Evolutionary conservation across 129 eudicot genomes (phyloP), one percentile per base, ranked within the genome.

Genomic region (Sambucus nigra): DNA sequence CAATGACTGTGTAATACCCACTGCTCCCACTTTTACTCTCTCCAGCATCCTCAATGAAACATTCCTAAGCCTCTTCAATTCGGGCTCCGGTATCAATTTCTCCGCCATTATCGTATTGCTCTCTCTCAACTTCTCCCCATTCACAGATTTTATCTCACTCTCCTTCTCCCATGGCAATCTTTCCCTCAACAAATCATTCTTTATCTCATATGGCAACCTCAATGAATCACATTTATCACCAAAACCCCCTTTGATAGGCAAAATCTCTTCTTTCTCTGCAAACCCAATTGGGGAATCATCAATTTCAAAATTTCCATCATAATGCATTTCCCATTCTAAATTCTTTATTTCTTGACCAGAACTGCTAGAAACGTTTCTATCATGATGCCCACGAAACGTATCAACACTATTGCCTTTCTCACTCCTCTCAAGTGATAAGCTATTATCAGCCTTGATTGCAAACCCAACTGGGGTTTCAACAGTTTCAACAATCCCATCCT

Each of bases 21-120:
- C 95, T 47, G 84, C 76, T 11, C 86, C 94, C 12, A 91, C 95
- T 51, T 88, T 80, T 27, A 86, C 66, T 54, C 94, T 72, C 71
- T 91, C 94, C 20, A 77, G 74, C 95, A 86, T 91, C 57, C 95
- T 77, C 80, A 82, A 65, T 27, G 94, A 76, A 16, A 76, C 66
- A 60, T 86, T 91, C 80, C 94, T 85, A 12, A 91, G 76, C 76
- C 99, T 82, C 80, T 79, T 86, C 74, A 91, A 57, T 52, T 91
- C 94, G 31, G 65, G 65, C 53, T 86, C 99, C 0, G 95, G 95
- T 45, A 91, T 86, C 74, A 62, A 21, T 74, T 76, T 77, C 60
- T 86, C 99, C 2, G 94, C 94, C 66, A 76, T 8, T 21, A 69
- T 72, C 11, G 88, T 69, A 62, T 88, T 81, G 51, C 83, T 69